These are phyloP conservation scores for Zymoseptoria pseudotritici DNA, from an alignment of 2,329 filamentous ascomycete genomes.

Conservation along the genomic window DNA sequence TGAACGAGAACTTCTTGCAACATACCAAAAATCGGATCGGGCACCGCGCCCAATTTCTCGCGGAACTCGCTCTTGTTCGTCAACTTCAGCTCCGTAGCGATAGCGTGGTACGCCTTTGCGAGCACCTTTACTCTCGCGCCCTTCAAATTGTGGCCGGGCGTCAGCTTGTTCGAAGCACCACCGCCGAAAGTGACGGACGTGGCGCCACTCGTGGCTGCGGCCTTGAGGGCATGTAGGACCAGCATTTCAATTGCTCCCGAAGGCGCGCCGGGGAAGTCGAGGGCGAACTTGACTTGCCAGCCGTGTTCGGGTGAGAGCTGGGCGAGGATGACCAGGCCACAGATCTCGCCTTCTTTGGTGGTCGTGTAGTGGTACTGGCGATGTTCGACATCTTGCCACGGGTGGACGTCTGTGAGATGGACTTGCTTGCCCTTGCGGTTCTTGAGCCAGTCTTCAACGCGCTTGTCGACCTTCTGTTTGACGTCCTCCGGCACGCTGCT, in stretches of 20 bases:
- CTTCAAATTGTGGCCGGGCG: conserved; percentile 72
- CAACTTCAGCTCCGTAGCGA: conserved; percentile 74
- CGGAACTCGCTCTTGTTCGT: conserved; percentile 83
- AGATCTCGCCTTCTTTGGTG: conserved; percentile 63
- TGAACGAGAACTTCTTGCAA: neutral
- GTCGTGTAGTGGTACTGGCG: conserved; percentile 79
- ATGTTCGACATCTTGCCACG: conserved; percentile 78
- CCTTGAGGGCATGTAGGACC: conserved; percentile 63
- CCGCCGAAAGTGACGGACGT: conserved; percentile 77
- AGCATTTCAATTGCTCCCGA: conserved; percentile 80
- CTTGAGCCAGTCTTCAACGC: conserved; percentile 71
- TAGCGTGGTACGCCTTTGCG: conserved; percentile 70
- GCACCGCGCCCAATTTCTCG: conserved; percentile 78
- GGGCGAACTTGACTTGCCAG: conserved; percentile 93
- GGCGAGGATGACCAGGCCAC: conserved; percentile 72
- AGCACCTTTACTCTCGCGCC: conserved; percentile 75
- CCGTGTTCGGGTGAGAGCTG: conserved; percentile 74
- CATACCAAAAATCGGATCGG: conserved; percentile 66
- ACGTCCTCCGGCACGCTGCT: conserved; percentile 58
- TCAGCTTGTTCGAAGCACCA: conserved; percentile 67
- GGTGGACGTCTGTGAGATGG: conserved; percentile 80
- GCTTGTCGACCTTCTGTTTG: conserved; percentile 59
- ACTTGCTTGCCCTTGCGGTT: conserved; percentile 79
- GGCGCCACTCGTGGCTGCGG: conserved; percentile 51
- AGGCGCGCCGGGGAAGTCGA: conserved; percentile 84